phyloP scores from a whole-genome alignment of 2,329 filamentous ascomycete species.

The Cercospora sesami region DNA sequence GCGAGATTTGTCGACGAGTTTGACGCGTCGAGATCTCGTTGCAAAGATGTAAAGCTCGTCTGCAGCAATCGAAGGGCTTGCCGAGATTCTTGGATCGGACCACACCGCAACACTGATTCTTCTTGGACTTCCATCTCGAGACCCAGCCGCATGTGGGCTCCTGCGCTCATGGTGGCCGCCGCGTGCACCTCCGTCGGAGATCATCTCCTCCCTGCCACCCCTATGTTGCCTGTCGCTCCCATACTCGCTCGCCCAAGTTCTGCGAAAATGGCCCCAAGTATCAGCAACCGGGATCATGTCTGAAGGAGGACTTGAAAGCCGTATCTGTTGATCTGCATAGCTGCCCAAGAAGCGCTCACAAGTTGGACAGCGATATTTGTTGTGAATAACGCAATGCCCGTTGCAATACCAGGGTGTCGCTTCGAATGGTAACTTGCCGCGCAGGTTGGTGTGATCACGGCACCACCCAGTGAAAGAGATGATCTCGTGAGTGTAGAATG shows the following conservation, averaged over 20 bases:
- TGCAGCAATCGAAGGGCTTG: neutral
- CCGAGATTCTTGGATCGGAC: neutral
- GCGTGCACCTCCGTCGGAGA: neutral
- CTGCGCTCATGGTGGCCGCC: neutral
- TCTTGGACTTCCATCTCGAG: neutral
- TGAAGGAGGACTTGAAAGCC: neutral
- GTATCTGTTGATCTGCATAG: neutral
- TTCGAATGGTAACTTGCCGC: neutral
- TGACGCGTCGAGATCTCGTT: neutral
- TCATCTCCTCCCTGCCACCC: neutral
- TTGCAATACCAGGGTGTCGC: neutral
- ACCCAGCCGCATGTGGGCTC: neutral
- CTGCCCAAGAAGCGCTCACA: neutral
- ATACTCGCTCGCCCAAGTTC: neutral
- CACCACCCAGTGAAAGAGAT: constrained; percentile 1
- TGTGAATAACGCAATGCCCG: neutral
- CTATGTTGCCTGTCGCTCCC: neutral
- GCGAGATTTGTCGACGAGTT: neutral
- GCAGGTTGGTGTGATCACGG: neutral
- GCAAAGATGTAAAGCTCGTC: constrained; percentile 7
- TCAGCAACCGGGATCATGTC: neutral
- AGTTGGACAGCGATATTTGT: neutral
- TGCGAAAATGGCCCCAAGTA: neutral
- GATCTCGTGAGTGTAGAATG: neutral
- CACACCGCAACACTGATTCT: neutral